A percentile compares a stretch with the other conserved stretches of the same genome.
Conservation (phyloP, 108 stramenopile genomes). For the Aurantiochytrium sp. region DNA sequence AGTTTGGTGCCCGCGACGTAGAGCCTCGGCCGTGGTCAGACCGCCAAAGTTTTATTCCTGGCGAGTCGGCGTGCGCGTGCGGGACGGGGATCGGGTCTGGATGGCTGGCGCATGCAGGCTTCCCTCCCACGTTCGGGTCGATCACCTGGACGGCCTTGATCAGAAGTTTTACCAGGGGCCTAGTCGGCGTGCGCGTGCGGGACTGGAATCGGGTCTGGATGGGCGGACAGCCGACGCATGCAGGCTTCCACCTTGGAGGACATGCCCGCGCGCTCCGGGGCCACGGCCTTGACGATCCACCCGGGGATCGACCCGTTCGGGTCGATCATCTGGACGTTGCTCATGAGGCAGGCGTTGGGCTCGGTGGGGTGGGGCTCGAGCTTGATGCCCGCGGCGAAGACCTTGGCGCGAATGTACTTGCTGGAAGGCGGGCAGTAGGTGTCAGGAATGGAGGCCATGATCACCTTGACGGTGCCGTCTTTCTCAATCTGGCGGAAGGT, state of each 20-base stretch:
- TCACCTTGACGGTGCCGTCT: slow-evolving; percentile 21
- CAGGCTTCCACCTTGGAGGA: background rate
- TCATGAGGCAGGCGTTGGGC: background rate
- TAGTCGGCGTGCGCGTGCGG: background rate
- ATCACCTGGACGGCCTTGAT: slow-evolving; percentile 18
- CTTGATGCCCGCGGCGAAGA: slow-evolving; percentile 6
- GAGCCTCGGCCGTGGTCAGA: too few species aligned
- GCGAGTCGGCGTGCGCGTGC: background rate
- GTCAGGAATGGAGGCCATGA: background rate
- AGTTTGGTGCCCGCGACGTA: too few species aligned
- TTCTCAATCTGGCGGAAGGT: background rate
- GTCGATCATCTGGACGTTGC: slow-evolving; percentile 19
- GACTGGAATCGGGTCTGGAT: background rate
- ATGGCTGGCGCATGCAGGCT: background rate
- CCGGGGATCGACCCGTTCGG: slow-evolving; percentile 12
- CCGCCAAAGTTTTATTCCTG: too few species aligned
- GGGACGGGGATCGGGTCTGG: background rate
- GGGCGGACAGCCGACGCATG: background rate
- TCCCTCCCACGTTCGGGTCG: background rate
- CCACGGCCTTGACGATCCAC: background rate
- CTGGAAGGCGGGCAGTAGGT: background rate
- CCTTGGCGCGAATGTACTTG: slow-evolving; percentile 8
- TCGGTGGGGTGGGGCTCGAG: background rate
- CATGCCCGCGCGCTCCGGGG: slow-evolving; percentile 9
- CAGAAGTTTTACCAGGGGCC: too few species aligned